Evolutionary conservation across 495 filamentous ascomycete species (phyloP).

Genomic region (Friedmanniomyces endolithicus): DNA sequence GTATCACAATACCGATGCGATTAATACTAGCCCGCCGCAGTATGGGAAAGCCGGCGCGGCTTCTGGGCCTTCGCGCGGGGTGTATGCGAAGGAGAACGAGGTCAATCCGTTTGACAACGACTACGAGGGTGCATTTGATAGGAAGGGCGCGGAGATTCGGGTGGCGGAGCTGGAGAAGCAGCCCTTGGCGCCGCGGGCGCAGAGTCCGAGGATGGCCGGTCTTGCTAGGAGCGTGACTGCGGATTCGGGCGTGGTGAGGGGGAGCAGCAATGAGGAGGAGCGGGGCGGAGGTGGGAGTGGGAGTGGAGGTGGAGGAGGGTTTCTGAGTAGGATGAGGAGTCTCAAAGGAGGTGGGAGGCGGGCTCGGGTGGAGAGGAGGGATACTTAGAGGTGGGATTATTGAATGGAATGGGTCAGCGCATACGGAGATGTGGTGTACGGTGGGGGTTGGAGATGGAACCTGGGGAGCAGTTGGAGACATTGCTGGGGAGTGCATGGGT

Average conservation of each 20-base stretch:
- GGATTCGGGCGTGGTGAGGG: constrained; percentile 31
- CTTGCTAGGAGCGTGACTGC: constrained; percentile 14
- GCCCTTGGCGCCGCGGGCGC: constrained; percentile 24
- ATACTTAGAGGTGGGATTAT: not conserved
- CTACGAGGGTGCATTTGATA: constrained; percentile 61
- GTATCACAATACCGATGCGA: constrained; percentile 18
- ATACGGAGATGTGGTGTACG: not conserved
- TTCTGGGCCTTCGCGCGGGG: constrained; percentile 13
- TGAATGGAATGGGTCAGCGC: not conserved
- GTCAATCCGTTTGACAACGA: constrained; percentile 83
- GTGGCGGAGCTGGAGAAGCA: constrained; percentile 39
- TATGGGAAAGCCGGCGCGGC: constrained; percentile 22
- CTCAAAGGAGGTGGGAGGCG: constrained; percentile 13
- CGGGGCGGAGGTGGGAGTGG: constrained; percentile 29
- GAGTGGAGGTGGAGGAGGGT: constrained; percentile 43
- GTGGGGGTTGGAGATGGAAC: not conserved
- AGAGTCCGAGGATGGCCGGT: constrained; percentile 46
- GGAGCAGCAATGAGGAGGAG: constrained; percentile 47
- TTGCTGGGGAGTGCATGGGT: not conserved
- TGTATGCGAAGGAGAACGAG: constrained; percentile 35
- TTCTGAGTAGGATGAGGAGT: constrained; percentile 69
- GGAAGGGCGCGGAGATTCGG: constrained; percentile 49
- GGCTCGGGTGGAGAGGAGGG: constrained; percentile 17
- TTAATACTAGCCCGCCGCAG: constrained; percentile 3
- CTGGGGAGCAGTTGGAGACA: not conserved